These are phyloP conservation scores for Colletotrichum plurivorum DNA, from an alignment of 2,329 filamentous ascomycete genomes.

Conservation along the genomic window DNA sequence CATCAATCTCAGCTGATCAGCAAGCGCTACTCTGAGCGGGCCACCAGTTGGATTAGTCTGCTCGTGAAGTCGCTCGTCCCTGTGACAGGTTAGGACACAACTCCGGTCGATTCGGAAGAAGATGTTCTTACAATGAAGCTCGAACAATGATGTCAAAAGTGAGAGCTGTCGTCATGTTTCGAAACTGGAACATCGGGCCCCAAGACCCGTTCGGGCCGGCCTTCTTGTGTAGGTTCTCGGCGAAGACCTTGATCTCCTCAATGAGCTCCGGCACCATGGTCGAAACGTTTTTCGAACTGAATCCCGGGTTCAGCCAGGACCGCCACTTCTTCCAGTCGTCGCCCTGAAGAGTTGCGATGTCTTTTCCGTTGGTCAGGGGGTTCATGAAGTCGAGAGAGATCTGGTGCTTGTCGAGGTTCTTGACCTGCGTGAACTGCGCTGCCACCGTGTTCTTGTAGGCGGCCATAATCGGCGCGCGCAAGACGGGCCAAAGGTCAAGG, in stretches of 20 bases:
- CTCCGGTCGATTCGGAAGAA: accelerated
- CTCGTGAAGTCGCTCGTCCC: slow-evolving; percentile 48
- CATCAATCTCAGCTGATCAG: slow-evolving; percentile 23
- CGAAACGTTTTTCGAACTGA: slow-evolving; percentile 38
- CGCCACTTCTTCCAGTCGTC: slow-evolving; percentile 45
- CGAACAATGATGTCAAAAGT: slow-evolving; percentile 49
- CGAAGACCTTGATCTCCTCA: slow-evolving; percentile 21
- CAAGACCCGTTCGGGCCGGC: slow-evolving; percentile 15
- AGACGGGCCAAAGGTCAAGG: slow-evolving; percentile 43
- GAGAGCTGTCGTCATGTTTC: slow-evolving; percentile 34
- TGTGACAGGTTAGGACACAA: slow-evolving; percentile 38
- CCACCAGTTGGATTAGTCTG: slow-evolving; percentile 42
- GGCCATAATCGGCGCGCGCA: slow-evolving; percentile 30
- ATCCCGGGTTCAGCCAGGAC: slow-evolving; percentile 52
- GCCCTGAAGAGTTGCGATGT: slow-evolving; percentile 20
- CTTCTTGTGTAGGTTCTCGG: slow-evolving; percentile 3
- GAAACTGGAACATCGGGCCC: slow-evolving; percentile 31
- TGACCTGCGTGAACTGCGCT: slow-evolving; percentile 39
- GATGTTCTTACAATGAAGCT: slow-evolving; percentile 32
- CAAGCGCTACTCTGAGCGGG: slow-evolving; percentile 19
- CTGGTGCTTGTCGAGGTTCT: slow-evolving; percentile 33
- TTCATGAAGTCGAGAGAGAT: slow-evolving; percentile 28
- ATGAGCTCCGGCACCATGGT: slow-evolving; percentile 25
- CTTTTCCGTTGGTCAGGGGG: slow-evolving; percentile 18
- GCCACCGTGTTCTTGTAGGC: slow-evolving; percentile 38